Evolutionary conservation across 2,329 filamentous ascomycete genomes (phyloP), one percentile per base, ranked within the genome.

Genomic region (Phialophora verrucosa): DNA sequence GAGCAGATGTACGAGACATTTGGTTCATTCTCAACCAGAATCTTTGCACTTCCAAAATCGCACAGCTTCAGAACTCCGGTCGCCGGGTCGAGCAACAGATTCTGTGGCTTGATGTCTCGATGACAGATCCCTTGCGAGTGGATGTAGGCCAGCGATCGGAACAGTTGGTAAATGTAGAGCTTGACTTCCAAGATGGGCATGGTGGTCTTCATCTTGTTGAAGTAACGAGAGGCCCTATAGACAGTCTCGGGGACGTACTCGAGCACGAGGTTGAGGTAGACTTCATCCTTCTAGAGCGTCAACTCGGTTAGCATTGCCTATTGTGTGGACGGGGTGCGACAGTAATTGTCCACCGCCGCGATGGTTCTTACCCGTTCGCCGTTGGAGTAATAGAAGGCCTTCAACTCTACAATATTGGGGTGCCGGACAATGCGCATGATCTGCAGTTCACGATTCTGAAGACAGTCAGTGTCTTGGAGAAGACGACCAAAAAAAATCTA

Each of bases 1-100:
- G 95, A 99, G 84, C 95, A 99, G 76, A 99, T 99, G 85, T 99
- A 99, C 60, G 95, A 99, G 62, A 99, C 95, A 74, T 99, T 99
- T 62, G 95, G 95, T 84, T 99, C 95, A 76, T 98, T 97, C 82
- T 97, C 94, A 62, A 99, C 92, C 72, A 99, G 83, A 71, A 99
- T 99, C 85, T 99, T 99, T 70, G 95, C 95, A 78, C 94, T 98
- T 73, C 95, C 95, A 78, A 99, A 99, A 83, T 99, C 95, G 82
- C 95, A 99, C 66, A 99, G 88, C 84, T 99, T 99, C 75, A 99
- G 84, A 63, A 99, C 88, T 66, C 95, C 95, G 42, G 91, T 95
- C 75, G 87, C 88, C 12, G 94, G 95, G 77, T 99, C 95, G 69
- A 99, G 87, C 56, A 99, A 86, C 27, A 99, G 87, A 77, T 99